Percentiles rank a stretch among this genome's conserved stretches.
phyloP scores from a whole-genome alignment of 306 rosid genomes.

The Pyrus betulifolia region DNA sequence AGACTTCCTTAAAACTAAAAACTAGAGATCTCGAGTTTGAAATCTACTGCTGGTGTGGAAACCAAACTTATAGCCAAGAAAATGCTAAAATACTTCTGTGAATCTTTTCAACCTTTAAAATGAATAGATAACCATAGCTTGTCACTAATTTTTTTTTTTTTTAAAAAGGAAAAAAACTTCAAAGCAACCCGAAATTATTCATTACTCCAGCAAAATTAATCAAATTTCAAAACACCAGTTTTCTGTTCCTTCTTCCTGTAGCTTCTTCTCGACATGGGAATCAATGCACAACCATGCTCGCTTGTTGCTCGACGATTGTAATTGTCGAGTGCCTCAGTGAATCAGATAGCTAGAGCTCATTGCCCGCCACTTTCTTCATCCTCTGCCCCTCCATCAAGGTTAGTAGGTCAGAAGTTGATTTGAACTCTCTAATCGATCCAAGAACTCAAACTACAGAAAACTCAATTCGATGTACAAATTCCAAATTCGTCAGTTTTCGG shows the following conservation, averaged over 20 bases:
- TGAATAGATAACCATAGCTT: accelerated
- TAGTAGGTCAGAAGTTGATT: neutral
- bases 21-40: too few relatives aligned
- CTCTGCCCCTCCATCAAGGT: neutral
- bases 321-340: neutral
- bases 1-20: too few relatives aligned
- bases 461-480: neutral
- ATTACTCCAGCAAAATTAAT: too few relatives aligned
- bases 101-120: accelerated
- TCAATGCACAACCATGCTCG: neutral
- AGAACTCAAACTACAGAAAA: neutral
- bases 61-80: accelerated
- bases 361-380: neutral
- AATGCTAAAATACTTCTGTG: accelerated
- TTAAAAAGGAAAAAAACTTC: too few relatives aligned
- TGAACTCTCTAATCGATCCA: neutral
- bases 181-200: too few relatives aligned
- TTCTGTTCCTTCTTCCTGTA: too few relatives aligned
- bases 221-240: too few relatives aligned
- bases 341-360: neutral
- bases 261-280: too few relatives aligned
- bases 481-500: constrained; percentile 33
- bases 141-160: too few relatives aligned
- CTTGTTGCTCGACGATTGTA: neutral
- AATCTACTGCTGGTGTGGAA: too few relatives aligned